Evolutionary conservation across 768 basidiomycete genomes (phyloP).

Genomic region (Hydnomerulius pinastri): DNA sequence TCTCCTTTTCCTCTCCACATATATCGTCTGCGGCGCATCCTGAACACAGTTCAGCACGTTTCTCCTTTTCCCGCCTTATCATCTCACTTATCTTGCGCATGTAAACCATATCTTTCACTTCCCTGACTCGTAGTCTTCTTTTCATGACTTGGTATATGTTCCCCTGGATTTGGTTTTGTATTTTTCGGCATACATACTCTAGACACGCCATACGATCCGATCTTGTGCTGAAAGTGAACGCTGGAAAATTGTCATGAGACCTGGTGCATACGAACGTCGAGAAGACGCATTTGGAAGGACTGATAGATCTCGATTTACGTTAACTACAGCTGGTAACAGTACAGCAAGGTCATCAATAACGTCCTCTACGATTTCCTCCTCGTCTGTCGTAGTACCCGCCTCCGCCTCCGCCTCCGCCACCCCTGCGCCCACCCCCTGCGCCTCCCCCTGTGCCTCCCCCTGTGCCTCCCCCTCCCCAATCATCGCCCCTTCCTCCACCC

Average conservation of each 20-base stretch:
- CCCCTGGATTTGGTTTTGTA: constrained; percentile 5
- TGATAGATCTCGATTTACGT: background rate
- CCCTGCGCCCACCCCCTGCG: constrained; percentile 33
- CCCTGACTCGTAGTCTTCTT: constrained; percentile 1
- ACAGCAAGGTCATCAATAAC: constrained; percentile 16
- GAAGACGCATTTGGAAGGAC: no score
- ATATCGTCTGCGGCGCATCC: background rate
- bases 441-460: constrained; percentile 39
- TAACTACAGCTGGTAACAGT: background rate
- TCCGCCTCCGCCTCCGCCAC: constrained; percentile 34
- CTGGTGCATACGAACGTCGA: no score
- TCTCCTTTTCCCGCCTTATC: background rate
- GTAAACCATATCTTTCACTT: background rate
- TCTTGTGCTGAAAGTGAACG: no score
- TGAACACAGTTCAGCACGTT: background rate
- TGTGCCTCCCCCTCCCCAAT: constrained; percentile 38
- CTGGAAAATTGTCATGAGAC: no score
- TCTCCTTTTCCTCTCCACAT: background rate
- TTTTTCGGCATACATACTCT: constrained; percentile 8
- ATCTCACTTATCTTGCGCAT: constrained; percentile 9
- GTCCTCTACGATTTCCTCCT: constrained; percentile 27
- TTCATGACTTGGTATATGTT: constrained; percentile 1
- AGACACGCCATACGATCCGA: no score
- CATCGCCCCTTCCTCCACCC: constrained; percentile 33
- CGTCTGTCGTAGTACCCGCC: constrained; percentile 34